Conservation (phyloP, 768 basidiomycete species). For the Mycena latifolia region DNA sequence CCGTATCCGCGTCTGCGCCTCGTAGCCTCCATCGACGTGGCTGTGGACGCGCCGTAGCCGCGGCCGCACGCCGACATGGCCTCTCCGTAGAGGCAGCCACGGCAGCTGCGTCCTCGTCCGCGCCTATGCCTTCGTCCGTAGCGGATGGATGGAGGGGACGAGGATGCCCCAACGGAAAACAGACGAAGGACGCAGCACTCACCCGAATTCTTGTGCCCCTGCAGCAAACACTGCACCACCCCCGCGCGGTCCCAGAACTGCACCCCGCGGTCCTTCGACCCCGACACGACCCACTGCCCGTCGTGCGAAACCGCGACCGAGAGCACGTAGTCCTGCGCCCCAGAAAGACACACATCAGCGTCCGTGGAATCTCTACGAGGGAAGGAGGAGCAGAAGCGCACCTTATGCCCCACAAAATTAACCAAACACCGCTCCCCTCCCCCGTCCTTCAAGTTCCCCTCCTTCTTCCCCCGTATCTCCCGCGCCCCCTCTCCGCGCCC, state of each 20-base stretch:
- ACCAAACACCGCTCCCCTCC: constrained; percentile 67
- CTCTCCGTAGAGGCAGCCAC: too few species aligned
- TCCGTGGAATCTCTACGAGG: too few species aligned
- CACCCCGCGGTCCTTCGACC: constrained; percentile 94
- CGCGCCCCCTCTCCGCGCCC: constrained; percentile 62
- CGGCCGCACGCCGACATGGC: too few species aligned
- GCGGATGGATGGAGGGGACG: too few species aligned
- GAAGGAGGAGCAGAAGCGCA: constrained; percentile 46
- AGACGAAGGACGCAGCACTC: too few species aligned
- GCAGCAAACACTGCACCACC: constrained; percentile 93
- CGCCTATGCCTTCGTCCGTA: too few species aligned
- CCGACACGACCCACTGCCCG: constrained; percentile 94
- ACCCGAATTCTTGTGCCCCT: constrained; percentile 74
- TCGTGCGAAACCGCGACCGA: constrained; percentile 80
- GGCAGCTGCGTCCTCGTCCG: too few species aligned
- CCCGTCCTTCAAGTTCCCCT: constrained; percentile 65
- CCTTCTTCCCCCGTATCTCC: constrained; percentile 62
- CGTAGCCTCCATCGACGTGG: too few species aligned
- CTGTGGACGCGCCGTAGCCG: too few species aligned
- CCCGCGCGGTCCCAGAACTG: constrained; percentile 90
- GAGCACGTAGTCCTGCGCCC: constrained; percentile 45
- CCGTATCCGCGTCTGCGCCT: too few species aligned
- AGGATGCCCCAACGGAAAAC: too few species aligned
- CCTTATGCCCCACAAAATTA: constrained; percentile 89
- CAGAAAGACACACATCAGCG: too few species aligned